Evolutionary conservation across 1,139 yeast species (phyloP).

Genomic region (Yamadazyma spencermartinsiae): DNA sequence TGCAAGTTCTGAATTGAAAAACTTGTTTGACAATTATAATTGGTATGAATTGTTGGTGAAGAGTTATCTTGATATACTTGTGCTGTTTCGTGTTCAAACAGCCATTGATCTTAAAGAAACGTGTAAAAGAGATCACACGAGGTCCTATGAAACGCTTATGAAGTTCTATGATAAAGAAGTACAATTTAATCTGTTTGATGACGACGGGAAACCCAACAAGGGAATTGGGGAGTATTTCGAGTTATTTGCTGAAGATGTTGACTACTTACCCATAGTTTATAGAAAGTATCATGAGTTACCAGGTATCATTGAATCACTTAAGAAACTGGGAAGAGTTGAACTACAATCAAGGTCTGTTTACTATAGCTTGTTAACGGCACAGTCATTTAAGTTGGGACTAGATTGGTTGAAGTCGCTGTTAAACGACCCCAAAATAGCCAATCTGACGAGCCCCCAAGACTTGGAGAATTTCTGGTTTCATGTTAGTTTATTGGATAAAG

Average conservation of each 20-base stretch:
- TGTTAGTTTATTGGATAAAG: conserved; percentile 25
- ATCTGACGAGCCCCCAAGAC: not conserved
- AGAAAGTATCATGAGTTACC: conserved; percentile 5
- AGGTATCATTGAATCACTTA: not conserved
- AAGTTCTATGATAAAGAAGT: not conserved
- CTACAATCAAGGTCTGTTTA: conserved; percentile 6
- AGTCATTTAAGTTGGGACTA: conserved; percentile 19
- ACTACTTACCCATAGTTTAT: conserved; percentile 20
- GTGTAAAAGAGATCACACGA: not conserved
- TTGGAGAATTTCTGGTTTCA: conserved; percentile 29
- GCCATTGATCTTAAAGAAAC: conserved; percentile 5
- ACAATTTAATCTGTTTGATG: not conserved
- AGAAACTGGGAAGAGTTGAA: not conserved
- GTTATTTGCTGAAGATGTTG: conserved; percentile 15
- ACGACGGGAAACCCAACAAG: conserved; percentile 2
- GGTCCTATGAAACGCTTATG: not conserved
- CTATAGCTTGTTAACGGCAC: conserved; percentile 15
- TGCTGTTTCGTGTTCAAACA: conserved; percentile 13
- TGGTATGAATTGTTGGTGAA: conserved; percentile 20
- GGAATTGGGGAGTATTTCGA: conserved; percentile 14
- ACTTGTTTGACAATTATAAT: conserved; percentile 15
- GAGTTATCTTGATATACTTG: conserved; percentile 14
- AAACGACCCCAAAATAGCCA: not conserved
- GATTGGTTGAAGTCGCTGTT: conserved; percentile 7
- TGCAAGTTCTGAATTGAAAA: conserved; percentile 13